Percentiles rank a stretch among this genome's conserved stretches.
These are phyloP conservation scores for Malus hybrid DNA, from an alignment of 331 rosid species.

Conservation along the genomic window DNA sequence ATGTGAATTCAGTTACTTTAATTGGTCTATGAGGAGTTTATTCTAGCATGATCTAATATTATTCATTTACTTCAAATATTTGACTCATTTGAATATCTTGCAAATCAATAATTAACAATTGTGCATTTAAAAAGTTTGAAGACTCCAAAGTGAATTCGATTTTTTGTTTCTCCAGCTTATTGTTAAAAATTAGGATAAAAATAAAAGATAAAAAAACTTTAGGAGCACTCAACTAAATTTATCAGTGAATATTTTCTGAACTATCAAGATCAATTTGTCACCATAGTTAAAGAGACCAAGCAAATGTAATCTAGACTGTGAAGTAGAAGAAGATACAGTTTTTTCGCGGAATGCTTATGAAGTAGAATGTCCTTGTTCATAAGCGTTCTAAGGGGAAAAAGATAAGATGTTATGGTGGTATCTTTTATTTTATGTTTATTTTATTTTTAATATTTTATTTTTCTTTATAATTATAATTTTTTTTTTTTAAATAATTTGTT, in stretches of 20 bases:
- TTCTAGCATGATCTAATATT: no score
- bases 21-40: no score
- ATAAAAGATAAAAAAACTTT: background rate
- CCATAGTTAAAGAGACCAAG: background rate
- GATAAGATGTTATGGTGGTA: no score
- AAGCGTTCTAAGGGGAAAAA: no score
- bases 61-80: no score
- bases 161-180: background rate
- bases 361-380: no score
- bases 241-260: background rate
- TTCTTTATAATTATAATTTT: no score
- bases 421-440: no score
- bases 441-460: no score
- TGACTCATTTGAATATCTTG: slow-evolving; percentile 8
- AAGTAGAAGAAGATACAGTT: slow-evolving; percentile 29
- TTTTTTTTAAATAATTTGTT: no score
- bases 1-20: no score
- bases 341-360: slow-evolving; percentile 2
- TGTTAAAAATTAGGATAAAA: background rate
- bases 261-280: background rate
- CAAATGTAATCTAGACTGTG: slow-evolving; percentile 36
- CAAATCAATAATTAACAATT: background rate
- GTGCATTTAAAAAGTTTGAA: background rate
- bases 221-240: background rate
- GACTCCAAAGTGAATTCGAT: background rate